Conservation (phyloP, 2,329 filamentous ascomycete species). For the Phialophora macrospora region DNA sequence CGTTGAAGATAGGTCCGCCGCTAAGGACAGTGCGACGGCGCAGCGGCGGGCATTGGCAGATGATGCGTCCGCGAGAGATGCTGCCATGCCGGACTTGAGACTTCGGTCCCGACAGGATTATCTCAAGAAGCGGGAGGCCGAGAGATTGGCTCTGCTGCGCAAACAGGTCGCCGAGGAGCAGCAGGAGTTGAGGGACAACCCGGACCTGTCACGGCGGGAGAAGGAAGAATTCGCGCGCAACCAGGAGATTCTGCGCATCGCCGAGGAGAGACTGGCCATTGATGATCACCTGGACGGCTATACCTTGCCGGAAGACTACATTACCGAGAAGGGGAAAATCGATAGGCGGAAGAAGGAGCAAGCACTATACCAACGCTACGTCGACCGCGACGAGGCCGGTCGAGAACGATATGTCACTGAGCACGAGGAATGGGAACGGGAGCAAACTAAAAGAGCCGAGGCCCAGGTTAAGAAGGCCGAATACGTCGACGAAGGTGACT, state of each 20-base stretch:
- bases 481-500: slow-evolving; percentile 77
- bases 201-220: slow-evolving; percentile 74
- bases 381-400: slow-evolving; percentile 84
- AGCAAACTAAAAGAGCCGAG: slow-evolving; percentile 86
- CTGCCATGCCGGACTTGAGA: slow-evolving; percentile 79
- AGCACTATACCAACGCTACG: slow-evolving; percentile 85
- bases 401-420: slow-evolving; percentile 90
- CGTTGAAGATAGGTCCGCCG: slow-evolving; percentile 63
- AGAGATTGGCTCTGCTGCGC: slow-evolving; percentile 81
- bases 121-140: slow-evolving; percentile 86
- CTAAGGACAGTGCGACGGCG: slow-evolving; percentile 62
- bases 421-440: slow-evolving; percentile 93
- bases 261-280: slow-evolving; percentile 82
- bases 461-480: slow-evolving; percentile 79
- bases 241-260: slow-evolving; percentile 76
- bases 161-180: slow-evolving; percentile 90
- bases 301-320: slow-evolving; percentile 90
- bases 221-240: slow-evolving; percentile 89
- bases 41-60: slow-evolving; percentile 68
- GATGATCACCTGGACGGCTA: slow-evolving; percentile 94
- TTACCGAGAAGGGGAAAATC: slow-evolving; percentile 89
- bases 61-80: slow-evolving; percentile 68
- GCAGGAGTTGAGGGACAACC: slow-evolving; percentile 76
- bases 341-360: slow-evolving; percentile 86
- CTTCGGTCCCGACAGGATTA: slow-evolving; percentile 89